Percentiles rank a stretch among this genome's conserved stretches.
Conservation (phyloP, 306 rosid genomes). For the Potentilla sterilis region DNA sequence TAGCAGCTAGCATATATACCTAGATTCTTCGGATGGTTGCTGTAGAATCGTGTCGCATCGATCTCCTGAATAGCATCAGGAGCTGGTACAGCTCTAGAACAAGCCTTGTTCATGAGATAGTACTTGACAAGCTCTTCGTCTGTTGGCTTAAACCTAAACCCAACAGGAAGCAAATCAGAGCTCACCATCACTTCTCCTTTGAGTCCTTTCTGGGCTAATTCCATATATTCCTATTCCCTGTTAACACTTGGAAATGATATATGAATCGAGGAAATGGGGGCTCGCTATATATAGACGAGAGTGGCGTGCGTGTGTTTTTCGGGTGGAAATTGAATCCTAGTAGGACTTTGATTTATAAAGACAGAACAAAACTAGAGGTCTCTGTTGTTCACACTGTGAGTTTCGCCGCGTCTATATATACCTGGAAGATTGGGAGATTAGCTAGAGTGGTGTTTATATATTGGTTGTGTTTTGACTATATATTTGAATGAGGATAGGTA, state of each 20-base stretch:
- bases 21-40: conserved; percentile 15
- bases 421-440: conserved; percentile 5
- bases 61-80: conserved; percentile 2
- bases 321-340: conserved; percentile 8
- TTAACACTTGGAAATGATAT: neutral
- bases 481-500: neutral
- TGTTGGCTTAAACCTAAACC: conserved; percentile 21
- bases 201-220: neutral
- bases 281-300: neutral
- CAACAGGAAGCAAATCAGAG: conserved; percentile 4
- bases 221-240: neutral
- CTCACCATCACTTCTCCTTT: neutral
- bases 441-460: neutral
- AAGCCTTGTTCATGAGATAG: conserved; percentile 18
- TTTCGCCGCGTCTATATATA: neutral
- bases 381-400: neutral
- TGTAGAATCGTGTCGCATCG: conserved; percentile 2
- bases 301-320: neutral
- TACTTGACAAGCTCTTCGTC: conserved; percentile 6
- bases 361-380: conserved; percentile 1
- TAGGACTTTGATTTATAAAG: conserved; percentile 3
- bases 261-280: neutral
- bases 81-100: neutral
- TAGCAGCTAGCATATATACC: neutral
- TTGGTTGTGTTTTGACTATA: neutral